phyloP scores from a whole-genome alignment of 331 rosid species.

The Quercus tomentella region DNA sequence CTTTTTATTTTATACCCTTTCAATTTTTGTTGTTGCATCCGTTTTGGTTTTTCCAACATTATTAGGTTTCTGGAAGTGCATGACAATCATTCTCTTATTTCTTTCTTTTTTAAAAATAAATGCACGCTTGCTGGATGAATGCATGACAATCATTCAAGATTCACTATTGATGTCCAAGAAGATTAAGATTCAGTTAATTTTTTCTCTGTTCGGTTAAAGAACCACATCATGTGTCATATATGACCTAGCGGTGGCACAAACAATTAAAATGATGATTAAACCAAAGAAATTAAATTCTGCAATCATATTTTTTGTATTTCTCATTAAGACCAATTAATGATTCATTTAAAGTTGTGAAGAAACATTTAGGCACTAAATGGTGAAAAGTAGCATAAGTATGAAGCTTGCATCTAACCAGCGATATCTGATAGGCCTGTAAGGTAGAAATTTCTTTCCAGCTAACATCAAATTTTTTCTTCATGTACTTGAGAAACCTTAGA shows the following conservation, averaged over 20 bases:
- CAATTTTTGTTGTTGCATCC: no score
- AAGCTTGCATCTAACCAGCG: slow-evolving; percentile 51
- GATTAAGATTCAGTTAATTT: no score
- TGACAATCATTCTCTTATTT: no score
- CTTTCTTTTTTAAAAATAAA: no score
- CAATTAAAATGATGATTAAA: neutral
- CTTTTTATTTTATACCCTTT: no score
- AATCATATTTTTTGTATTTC: neutral
- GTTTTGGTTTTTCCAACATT: no score
- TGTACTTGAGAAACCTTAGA: slow-evolving; percentile 45
- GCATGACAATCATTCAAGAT: no score
- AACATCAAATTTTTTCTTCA: slow-evolving; percentile 42
- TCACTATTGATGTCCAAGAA: no score
- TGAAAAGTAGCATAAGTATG: neutral
- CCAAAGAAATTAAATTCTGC: neutral
- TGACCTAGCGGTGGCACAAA: neutral
- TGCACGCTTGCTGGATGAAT: no score
- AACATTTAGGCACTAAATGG: neutral
- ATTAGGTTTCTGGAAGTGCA: no score
- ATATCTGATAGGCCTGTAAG: slow-evolving; percentile 63
- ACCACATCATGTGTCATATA: neutral
- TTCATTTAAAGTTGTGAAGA: neutral
- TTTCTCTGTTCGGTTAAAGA: neutral
- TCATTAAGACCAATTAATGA: neutral
- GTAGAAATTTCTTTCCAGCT: slow-evolving; percentile 26